Conservation (phyloP, 148 eudicot species). For the Fagopyrum esculentum region DNA sequence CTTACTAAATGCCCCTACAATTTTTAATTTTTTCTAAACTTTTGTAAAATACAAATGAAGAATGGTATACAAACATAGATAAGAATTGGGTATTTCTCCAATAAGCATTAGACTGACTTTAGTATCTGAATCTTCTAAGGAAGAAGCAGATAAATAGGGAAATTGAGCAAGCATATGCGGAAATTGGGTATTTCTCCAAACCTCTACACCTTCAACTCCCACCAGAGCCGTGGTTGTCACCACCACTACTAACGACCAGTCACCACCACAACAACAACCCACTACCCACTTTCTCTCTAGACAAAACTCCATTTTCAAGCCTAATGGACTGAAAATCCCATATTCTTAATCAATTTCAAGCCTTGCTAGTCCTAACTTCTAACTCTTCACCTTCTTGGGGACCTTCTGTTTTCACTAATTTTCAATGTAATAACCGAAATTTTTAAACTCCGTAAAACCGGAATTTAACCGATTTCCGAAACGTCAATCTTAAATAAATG, state of each 20-base stretch:
- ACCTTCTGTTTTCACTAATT: slow-evolving; percentile 27
- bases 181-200: slow-evolving; percentile 22
- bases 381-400: slow-evolving; percentile 37
- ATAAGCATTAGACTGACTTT: too few species aligned
- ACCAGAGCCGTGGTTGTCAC: not conserved
- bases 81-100: slow-evolving; percentile 35
- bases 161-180: too few species aligned
- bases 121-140: too few species aligned
- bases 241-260: not conserved
- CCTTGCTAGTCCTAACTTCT: slow-evolving; percentile 27
- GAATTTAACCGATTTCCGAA: too few species aligned
- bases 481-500: too few species aligned
- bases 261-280: slow-evolving; percentile 4
- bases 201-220: slow-evolving; percentile 36
- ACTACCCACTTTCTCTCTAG: slow-evolving; percentile 20
- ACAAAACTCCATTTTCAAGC: slow-evolving; percentile 31
- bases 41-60: too few species aligned
- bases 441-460: too few species aligned
- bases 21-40: too few species aligned
- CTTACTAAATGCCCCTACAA: too few species aligned
- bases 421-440: too few species aligned
- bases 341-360: slow-evolving; percentile 46
- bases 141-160: too few species aligned
- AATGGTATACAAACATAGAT: slow-evolving; percentile 49
- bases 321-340: slow-evolving; percentile 39